phyloP scores from a whole-genome alignment of 768 basidiomycete species.

The Lentinus brumalis region DNA sequence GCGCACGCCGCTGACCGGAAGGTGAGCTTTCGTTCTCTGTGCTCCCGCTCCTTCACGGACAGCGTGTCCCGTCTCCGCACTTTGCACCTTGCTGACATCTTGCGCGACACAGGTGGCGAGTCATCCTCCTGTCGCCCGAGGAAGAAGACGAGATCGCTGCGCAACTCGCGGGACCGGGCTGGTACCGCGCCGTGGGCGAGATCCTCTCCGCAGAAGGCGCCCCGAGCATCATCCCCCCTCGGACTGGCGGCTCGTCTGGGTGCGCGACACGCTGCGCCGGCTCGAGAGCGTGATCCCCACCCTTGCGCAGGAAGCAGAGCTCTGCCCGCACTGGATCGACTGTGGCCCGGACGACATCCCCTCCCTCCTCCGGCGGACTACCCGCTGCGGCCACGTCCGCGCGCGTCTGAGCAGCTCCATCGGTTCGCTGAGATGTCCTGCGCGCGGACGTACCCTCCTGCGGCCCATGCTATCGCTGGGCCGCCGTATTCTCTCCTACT shows the following conservation, averaged over 20 bases:
- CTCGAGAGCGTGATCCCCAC: slow-evolving; percentile 77
- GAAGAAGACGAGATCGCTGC: slow-evolving; percentile 90
- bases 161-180: slow-evolving; percentile 80
- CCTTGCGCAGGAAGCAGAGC: slow-evolving; percentile 58
- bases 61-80: not conserved
- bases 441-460: slow-evolving; percentile 42
- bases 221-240: slow-evolving; percentile 64
- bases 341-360: slow-evolving; percentile 48
- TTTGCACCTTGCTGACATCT: not conserved
- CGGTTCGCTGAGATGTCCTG: slow-evolving; percentile 52
- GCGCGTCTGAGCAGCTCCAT: slow-evolving; percentile 73
- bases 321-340: slow-evolving; percentile 59
- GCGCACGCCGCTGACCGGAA: slow-evolving; percentile 81
- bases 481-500: slow-evolving; percentile 90
- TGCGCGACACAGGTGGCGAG: slow-evolving; percentile 63
- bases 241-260: slow-evolving; percentile 94
- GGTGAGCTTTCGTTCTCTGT: slow-evolving; percentile 46
- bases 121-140: slow-evolving; percentile 88
- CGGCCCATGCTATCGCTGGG: slow-evolving; percentile 65
- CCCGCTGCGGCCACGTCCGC: slow-evolving; percentile 82
- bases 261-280: slow-evolving; percentile 71
- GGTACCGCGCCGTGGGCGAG: slow-evolving; percentile 82
- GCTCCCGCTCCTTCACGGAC: not conserved
- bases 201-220: slow-evolving; percentile 70
- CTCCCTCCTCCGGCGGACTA: slow-evolving; percentile 81